These are phyloP conservation scores for Diaporthe longicolla DNA, from an alignment of 2,329 filamentous ascomycete genomes.

Conservation along the genomic window DNA sequence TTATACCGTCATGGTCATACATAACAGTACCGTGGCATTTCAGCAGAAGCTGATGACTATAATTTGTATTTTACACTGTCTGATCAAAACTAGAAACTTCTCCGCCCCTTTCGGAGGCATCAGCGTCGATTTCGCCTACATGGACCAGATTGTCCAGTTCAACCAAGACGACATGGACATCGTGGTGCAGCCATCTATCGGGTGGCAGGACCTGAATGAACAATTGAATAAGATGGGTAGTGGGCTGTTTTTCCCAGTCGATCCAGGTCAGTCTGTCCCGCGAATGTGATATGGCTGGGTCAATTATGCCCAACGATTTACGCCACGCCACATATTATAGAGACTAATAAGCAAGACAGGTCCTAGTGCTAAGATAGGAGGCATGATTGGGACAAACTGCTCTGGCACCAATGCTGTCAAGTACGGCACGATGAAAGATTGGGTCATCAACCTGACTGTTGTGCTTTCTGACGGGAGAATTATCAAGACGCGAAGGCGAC, in stretches of 20 bases:
- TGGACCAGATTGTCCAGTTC: slow-evolving; percentile 85
- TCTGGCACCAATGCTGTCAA: slow-evolving; percentile 84
- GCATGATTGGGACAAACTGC: slow-evolving; percentile 86
- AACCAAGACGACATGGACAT: slow-evolving; percentile 93
- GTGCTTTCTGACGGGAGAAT: slow-evolving; percentile 84
- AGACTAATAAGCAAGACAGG: slow-evolving; percentile 51
- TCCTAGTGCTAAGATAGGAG: slow-evolving; percentile 81
- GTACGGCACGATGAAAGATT: slow-evolving; percentile 88
- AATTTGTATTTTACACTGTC: background rate
- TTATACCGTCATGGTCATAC: background rate
- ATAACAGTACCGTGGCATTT: too few relatives aligned
- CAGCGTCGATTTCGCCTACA: slow-evolving; percentile 89
- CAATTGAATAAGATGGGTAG: slow-evolving; percentile 75
- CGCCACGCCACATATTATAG: background rate
- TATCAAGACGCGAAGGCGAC: slow-evolving; percentile 84
- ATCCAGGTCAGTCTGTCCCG: slow-evolving; percentile 72
- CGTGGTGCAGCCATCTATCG: slow-evolving; percentile 90
- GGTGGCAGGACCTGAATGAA: slow-evolving; percentile 92
- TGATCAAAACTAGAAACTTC: slow-evolving; percentile 70
- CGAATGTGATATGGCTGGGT: background rate
- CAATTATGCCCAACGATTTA: background rate
- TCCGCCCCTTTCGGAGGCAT: slow-evolving; percentile 88
- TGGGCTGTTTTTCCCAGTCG: slow-evolving; percentile 91
- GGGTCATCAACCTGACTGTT: slow-evolving; percentile 85
- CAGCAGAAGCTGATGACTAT: too few relatives aligned